Base-by-base conservation (phyloP, 2,329 filamentous ascomycete species). In the Exserohilum rostratum region DNA sequence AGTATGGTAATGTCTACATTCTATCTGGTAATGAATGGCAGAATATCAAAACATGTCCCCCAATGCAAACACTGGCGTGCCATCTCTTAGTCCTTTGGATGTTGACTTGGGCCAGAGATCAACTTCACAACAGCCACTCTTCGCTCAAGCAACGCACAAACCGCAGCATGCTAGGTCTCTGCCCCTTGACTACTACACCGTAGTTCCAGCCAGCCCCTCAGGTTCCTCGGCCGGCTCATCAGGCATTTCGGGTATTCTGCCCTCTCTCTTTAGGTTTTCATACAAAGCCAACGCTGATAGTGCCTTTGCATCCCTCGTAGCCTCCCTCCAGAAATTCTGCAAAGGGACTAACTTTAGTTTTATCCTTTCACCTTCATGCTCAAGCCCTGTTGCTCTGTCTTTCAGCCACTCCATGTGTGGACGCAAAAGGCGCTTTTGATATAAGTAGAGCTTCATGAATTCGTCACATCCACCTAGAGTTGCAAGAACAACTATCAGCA, bases 351-450 rank as follows among this genome's bases (percentile, higher is more conserved):
- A 65, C 65, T 83, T 85, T 54, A 86, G 63, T 6, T 80, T 85
- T 50, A 86, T 86, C 61, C 82, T 85, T 69, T 86, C 84, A 2
- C 82, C 82, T 46, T 85, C 76, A 3, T 82, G 76, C 31, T 81
- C 74, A 56, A 85, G 52, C 0, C 84, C 84, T 0, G 83, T 85
- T 60, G 84, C 67, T 49, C 79, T 82, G 5, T 82, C 83, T 58
- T 80, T 77, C 58, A 84, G 72, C 33, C 75, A 75, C 31, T 82
- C 73, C 59, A 87, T 78, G 29, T 83, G 74, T 4, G 69, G 64
- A 30, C 78, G 69, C 1, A 78, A 70, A 54, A 86, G 75, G 3
- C 79, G 69, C 64, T 85, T 85, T 65, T 84, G 79, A 57, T 79
- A 83, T 29, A 85, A 62, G 55, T 85, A 83, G 5, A 86, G 63